phyloP scores from a whole-genome alignment of 768 basidiomycete species.

The Leucosporidium creatinivorum region DNA sequence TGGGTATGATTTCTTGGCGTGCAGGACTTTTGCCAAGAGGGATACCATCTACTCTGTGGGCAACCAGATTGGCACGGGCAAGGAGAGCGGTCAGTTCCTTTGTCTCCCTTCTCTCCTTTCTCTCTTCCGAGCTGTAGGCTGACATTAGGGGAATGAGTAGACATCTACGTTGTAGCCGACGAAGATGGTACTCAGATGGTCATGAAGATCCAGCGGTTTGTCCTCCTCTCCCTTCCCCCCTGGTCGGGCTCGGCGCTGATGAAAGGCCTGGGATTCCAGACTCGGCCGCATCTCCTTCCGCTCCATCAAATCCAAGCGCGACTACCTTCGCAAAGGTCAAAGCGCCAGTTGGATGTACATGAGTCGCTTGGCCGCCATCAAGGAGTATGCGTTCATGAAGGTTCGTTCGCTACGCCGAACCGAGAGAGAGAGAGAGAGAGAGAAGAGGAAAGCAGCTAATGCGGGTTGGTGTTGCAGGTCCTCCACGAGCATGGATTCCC shows the following conservation, averaged over 20 bases:
- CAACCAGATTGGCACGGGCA: constrained; percentile 96
- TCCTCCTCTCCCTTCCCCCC: not conserved
- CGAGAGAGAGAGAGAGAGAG: too few relatives aligned
- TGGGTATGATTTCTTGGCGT: constrained; percentile 93
- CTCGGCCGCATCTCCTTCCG: constrained; percentile 96
- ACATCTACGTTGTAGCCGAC: constrained; percentile 85
- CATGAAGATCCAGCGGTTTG: constrained; percentile 82
- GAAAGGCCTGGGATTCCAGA: constrained; percentile 45
- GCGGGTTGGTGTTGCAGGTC: constrained; percentile 51
- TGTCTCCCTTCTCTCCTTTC: not conserved
- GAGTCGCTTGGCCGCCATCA: constrained; percentile 90
- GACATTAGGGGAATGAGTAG: constrained; percentile 42
- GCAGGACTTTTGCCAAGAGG: constrained; percentile 83
- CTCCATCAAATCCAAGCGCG: constrained; percentile 89
- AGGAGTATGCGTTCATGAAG: constrained; percentile 99
- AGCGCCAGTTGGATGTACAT: constrained; percentile 99
- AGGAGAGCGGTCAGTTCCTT: constrained; percentile 68
- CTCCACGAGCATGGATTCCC: constrained; percentile 87
- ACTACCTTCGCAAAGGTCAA: constrained; percentile 91
- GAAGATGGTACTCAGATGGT: constrained; percentile 77
- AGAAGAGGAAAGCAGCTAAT: too few relatives aligned
- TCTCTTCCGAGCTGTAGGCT: not conserved
- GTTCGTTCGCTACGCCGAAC: constrained; percentile 48
- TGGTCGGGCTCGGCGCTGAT: not conserved
- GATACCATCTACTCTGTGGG: constrained; percentile 85